phyloP scores from a whole-genome alignment of 2,329 filamentous ascomycete genomes.

The Hysterium pulicare region DNA sequence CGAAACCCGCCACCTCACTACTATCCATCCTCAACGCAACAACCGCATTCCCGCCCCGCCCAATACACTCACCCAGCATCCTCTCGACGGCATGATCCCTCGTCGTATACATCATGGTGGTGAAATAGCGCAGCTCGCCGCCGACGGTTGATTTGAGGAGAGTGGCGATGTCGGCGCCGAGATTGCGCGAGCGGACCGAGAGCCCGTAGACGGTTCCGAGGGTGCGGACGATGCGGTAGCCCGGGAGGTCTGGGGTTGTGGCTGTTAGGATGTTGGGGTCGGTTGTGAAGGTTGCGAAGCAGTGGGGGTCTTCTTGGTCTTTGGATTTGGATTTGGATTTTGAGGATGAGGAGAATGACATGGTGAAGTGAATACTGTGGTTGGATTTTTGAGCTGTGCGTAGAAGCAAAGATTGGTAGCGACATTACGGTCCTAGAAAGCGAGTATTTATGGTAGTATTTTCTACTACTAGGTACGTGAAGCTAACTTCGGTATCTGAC shows the following conservation, averaged over 20 bases:
- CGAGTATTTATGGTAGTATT: too few relatives aligned
- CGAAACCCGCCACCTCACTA: constrained; percentile 9
- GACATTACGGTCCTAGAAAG: too few relatives aligned
- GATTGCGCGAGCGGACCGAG: constrained; percentile 57
- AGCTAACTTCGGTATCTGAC: too few relatives aligned
- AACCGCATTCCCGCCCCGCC: constrained; percentile 11
- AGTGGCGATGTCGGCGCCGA: constrained; percentile 55
- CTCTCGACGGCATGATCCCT: constrained; percentile 12
- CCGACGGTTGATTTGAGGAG: constrained; percentile 56
- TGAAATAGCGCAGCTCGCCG: constrained; percentile 48
- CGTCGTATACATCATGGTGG: constrained; percentile 9
- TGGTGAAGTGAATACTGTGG: too few relatives aligned
- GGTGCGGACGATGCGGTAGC: constrained; percentile 56
- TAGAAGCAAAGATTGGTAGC: too few relatives aligned
- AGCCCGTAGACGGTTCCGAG: constrained; percentile 59
- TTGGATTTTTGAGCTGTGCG: too few relatives aligned
- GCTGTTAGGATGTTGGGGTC: constrained; percentile 60
- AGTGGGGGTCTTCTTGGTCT: constrained; percentile 13
- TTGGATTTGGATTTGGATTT: background rate
- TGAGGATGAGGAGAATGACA: too few relatives aligned
- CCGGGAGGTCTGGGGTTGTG: constrained; percentile 62
- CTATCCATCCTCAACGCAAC: constrained; percentile 12
- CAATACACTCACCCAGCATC: constrained; percentile 12
- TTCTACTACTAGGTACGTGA: too few relatives aligned
- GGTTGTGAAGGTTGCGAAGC: constrained; percentile 59